phyloP scores from a whole-genome alignment of 2,329 filamentous ascomycete species.

The Scleromitrula shiraiana region DNA sequence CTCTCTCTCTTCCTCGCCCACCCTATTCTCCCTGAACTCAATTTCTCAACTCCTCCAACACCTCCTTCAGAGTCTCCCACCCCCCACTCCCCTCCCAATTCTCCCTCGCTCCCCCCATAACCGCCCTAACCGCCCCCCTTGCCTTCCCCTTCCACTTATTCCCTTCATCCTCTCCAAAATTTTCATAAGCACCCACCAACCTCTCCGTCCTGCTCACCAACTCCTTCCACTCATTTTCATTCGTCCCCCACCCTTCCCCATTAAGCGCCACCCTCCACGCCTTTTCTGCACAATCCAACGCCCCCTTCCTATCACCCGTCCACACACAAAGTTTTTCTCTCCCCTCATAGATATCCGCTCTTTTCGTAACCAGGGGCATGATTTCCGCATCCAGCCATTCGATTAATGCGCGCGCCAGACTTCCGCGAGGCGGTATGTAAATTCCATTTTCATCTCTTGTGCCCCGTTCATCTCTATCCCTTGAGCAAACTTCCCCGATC shows the following conservation, averaged over 20 bases:
- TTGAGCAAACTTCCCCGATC: slow-evolving; percentile 59
- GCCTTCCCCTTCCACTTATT: slow-evolving; percentile 85
- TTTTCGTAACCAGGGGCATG: slow-evolving; percentile 75
- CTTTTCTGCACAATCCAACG: slow-evolving; percentile 79
- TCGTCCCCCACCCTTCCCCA: slow-evolving; percentile 31
- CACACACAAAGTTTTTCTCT: slow-evolving; percentile 66
- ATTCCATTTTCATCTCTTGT: slow-evolving; percentile 17
- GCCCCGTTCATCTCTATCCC: slow-evolving; percentile 26
- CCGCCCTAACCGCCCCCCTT: slow-evolving; percentile 69
- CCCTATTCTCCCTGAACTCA: background rate
- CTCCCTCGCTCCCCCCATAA: slow-evolving; percentile 74
- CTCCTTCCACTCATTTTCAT: slow-evolving; percentile 47
- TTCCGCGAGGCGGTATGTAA: slow-evolving; percentile 46
- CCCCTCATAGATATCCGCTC: slow-evolving; percentile 68
- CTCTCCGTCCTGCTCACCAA: slow-evolving; percentile 63
- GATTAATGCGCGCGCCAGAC: slow-evolving; percentile 54
- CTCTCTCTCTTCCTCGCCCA: too few relatives aligned
- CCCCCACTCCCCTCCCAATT: slow-evolving; percentile 70
- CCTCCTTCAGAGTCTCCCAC: slow-evolving; percentile 52
- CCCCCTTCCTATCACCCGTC: slow-evolving; percentile 59
- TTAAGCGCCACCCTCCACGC: slow-evolving; percentile 65
- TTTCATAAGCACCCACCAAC: slow-evolving; percentile 76
- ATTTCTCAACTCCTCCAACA: slow-evolving; percentile 47
- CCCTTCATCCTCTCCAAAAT: slow-evolving; percentile 60
- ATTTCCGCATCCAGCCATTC: slow-evolving; percentile 67